Evolutionary conservation across 2,329 filamentous ascomycete species (phyloP), one percentile per base, ranked within the genome.

Genomic region (Trichoderma sp.): DNA sequence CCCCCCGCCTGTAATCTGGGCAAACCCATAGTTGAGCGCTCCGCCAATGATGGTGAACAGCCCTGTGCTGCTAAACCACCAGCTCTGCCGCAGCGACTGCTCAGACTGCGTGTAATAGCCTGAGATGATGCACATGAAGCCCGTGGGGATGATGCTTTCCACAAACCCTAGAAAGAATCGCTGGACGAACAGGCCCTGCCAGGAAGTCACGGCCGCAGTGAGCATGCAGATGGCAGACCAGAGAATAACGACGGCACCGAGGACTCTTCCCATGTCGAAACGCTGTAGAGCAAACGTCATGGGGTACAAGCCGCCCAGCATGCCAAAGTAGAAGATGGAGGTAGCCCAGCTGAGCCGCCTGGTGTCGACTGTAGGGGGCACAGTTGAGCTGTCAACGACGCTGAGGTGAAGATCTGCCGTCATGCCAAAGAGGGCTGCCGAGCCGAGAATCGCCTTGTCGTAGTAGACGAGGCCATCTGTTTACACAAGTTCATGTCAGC

Each of bases 301-400:
- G 1, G 91, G 91, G 71, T 92, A 93, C 3, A 91, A 81, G 0
- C 91, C 91, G 0, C 86, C 88, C 2, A 94, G 83, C 90, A 92
- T 91, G 46, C 91, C 91, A 72, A 94, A 93, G 81, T 93, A 94
- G 81, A 94, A 93, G 74, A 93, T 83, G 0, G 90, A 93, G 0
- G 90, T 93, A 2, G 91, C 91, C 91, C 91, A 94, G 72, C 86
- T 89, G 32, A 94, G 84, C 13, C 91, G 85, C 0, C 86, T 84
- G 0, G 91, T 93, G 75, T 91, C 86, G 18, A 85, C 86, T 0
- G 85, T 85, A 0, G 86, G 83, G 0, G 89, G 89, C 1, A 73
- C 76, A 0, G 79, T 80, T 1, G 76, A 74, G 2, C 71, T 51
- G 72, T 83, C 77, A 14, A 85, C 79, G 4, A 91, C 79, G 34